phyloP scores from a whole-genome alignment of 495 filamentous ascomycete genomes.

The Hypoxylon fuscum region DNA sequence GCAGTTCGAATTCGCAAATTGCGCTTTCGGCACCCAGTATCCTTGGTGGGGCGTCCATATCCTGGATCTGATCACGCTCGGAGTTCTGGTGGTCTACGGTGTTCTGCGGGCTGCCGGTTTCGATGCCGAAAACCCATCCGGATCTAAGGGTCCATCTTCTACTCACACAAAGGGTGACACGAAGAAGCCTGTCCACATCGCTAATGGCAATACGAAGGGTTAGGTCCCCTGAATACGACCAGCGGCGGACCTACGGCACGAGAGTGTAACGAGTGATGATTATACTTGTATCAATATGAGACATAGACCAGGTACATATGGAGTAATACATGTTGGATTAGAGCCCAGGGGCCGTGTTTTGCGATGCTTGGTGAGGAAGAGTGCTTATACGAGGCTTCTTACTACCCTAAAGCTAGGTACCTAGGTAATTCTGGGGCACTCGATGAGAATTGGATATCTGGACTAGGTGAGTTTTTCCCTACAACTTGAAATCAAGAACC shows the following conservation, averaged over 20 bases:
- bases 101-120: constrained; percentile 33
- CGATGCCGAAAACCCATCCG: constrained; percentile 30
- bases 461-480: not conserved
- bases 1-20: constrained; percentile 80
- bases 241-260: constrained; percentile 4
- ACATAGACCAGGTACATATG: constrained; percentile 29
- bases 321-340: constrained; percentile 6
- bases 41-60: constrained; percentile 93
- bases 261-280: constrained; percentile 32
- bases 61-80: constrained; percentile 66
- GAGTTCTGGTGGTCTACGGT: constrained; percentile 44
- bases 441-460: too few relatives aligned
- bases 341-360: not conserved
- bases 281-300: constrained; percentile 28
- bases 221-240: constrained; percentile 12
- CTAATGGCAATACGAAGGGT: constrained; percentile 22
- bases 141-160: not conserved
- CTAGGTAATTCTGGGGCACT: too few relatives aligned
- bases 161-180: not conserved
- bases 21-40: constrained; percentile 83
- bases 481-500: constrained; percentile 52
- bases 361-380: not conserved
- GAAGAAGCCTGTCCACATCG: not conserved
- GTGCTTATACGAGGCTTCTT: too few relatives aligned
- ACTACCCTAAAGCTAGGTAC: too few relatives aligned